phyloP scores from a whole-genome alignment of 108 stramenopile species.

The Fistulifera pelliculosa region DNA sequence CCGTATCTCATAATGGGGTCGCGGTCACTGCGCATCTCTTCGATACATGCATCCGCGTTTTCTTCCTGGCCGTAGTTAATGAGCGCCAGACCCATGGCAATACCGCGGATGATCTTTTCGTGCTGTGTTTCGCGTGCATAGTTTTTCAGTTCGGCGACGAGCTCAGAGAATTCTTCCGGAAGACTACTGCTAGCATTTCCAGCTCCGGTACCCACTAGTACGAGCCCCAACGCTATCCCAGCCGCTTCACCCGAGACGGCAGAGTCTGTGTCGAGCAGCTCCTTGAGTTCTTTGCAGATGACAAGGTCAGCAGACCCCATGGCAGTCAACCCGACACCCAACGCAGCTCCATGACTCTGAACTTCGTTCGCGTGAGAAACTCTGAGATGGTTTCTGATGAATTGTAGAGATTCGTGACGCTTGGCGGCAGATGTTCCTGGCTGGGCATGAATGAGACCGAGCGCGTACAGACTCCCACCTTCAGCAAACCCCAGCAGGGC shows the following conservation, averaged over 20 bases:
- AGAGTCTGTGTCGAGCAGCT: constrained; percentile 90
- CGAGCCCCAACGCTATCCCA: constrained; percentile 96
- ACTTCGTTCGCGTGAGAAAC: constrained; percentile 88
- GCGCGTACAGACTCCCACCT: constrained; percentile 92
- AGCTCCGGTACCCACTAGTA: constrained; percentile 88
- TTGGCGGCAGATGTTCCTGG: constrained; percentile 77
- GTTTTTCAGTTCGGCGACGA: constrained; percentile 84
- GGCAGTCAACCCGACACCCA: constrained; percentile 96
- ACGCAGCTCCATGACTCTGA: constrained; percentile 94
- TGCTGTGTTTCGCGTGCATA: constrained; percentile 96
- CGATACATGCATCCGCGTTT: constrained; percentile 90
- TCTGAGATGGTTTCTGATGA: constrained; percentile 67
- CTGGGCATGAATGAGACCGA: constrained; percentile 94
- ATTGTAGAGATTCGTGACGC: constrained; percentile 68
- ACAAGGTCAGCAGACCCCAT: constrained; percentile 85
- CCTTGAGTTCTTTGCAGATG: constrained; percentile 86
- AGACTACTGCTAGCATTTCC: constrained; percentile 53
- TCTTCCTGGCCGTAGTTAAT: constrained; percentile 96
- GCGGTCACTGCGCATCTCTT: constrained; percentile 90
- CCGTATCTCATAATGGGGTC: constrained; percentile 98
- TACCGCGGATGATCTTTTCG: constrained; percentile 98
- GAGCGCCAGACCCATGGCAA: constrained; percentile 92
- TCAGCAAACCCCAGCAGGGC: constrained; percentile 85
- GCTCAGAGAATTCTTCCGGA: constrained; percentile 61
- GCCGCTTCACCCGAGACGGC: constrained; percentile 98